Evolutionary conservation across 2,329 filamentous ascomycete species (phyloP), one percentile per base, ranked within the genome.

Genomic region (Aspergillus sp.): DNA sequence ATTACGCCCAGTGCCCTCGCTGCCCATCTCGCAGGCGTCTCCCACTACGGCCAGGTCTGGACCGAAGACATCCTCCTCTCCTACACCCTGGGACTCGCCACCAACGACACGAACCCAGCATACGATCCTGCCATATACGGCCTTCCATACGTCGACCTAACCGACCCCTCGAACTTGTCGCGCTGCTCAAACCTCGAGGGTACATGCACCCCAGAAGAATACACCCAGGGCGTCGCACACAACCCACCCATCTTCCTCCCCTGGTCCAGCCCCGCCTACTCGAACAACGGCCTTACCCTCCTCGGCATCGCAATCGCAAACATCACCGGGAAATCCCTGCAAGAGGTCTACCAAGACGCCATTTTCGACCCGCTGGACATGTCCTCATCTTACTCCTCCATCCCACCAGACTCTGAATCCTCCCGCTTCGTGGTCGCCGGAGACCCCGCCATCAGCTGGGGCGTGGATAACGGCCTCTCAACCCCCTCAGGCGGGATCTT

Each of bases 181-280:
- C 65, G 64, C 8, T 69, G 68, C 53, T 17, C 55, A 7, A 31
- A 17, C 8, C n/a, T n/a, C 7, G 49, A 56, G 17, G 28, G 41
- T 7, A 48, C 3, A 17, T 61, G 59, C 28, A 15, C 47, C 1
- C n/a, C 38, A 3, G 34, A 8, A 13, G 9, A 28, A 11, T 61
- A 61, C 48, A 22, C 41, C 9, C 25, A 48, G 7, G 59, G 59
- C 8, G 48, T 43, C 6, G 47, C 53, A 3, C 6, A 28, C 38
- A 56, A 45, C 23, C 70, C 74, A 6, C 82, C 82, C 0, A 71
- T 78, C 1, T 83, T 80, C 54, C 67, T 72, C 0, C 78, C 83
- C 0, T 82, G 80, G 64, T 75, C 77, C 0, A 79, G 74, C 3
- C 82, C 83, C 0, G 72, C 77, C 3, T 86, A 86, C 68, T 81